These are phyloP conservation scores for Metarhizium anisopliae DNA, from an alignment of 2,329 filamentous ascomycete genomes.

Conservation along the genomic window DNA sequence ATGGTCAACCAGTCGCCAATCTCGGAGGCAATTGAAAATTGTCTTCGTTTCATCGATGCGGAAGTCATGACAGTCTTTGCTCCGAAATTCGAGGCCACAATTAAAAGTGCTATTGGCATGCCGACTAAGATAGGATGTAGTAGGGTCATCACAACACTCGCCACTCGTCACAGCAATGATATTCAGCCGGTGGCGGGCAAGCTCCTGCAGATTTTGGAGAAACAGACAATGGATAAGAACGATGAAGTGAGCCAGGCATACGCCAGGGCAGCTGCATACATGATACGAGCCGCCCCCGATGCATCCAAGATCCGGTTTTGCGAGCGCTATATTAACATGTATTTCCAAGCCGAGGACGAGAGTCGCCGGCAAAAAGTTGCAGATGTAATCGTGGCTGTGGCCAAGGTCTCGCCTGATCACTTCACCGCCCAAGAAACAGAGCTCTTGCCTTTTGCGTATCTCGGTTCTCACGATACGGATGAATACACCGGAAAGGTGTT, in stretches of 20 bases:
- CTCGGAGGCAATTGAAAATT: conserved; percentile 84
- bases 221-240: conserved; percentile 81
- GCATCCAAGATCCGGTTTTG: conserved; percentile 42
- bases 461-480: conserved; percentile 78
- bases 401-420: conserved; percentile 80
- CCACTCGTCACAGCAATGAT: conserved; percentile 66
- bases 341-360: conserved; percentile 76
- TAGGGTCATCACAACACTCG: conserved; percentile 74
- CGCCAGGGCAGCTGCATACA: conserved; percentile 76
- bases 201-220: conserved; percentile 71
- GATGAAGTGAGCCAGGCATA: conserved; percentile 89
- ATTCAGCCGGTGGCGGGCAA: conserved; percentile 67
- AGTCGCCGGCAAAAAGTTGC: conserved; percentile 64
- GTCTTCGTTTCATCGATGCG: conserved; percentile 74
- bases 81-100: conserved; percentile 63
- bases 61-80: conserved; percentile 67
- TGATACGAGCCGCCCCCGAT: conserved; percentile 53
- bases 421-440: conserved; percentile 69
- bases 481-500: conserved; percentile 74
- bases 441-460: conserved; percentile 78
- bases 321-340: conserved; percentile 53
- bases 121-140: conserved; percentile 91
- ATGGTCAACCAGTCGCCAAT: conserved; percentile 81
- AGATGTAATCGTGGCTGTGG: conserved; percentile 74
- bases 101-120: conserved; percentile 81